A percentile compares a stretch with the other conserved stretches of the same genome.
Conservation (phyloP, 345 rosid species). For the Brassica rapa region DNA sequence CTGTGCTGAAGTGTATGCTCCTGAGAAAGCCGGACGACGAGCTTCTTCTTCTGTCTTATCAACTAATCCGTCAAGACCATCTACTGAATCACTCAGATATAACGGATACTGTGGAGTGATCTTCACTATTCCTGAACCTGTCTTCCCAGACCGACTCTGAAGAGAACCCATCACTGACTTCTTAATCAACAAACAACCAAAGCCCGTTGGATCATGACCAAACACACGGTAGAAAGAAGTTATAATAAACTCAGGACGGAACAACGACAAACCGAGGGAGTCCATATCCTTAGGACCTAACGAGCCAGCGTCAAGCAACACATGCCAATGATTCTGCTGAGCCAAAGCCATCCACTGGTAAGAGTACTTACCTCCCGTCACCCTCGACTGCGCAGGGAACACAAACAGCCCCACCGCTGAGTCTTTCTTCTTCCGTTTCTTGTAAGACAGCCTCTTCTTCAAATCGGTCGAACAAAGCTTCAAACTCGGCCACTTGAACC, state of each 20-base stretch:
- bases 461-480: conserved; percentile 83
- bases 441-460: conserved; percentile 67
- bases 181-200: conserved; percentile 92
- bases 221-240: conserved; percentile 94
- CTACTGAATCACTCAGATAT: conserved; percentile 84
- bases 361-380: conserved; percentile 90
- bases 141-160: conserved; percentile 83
- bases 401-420: conserved; percentile 85
- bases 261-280: conserved; percentile 89
- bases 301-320: conserved; percentile 96
- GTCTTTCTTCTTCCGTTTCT: conserved; percentile 81
- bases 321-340: conserved; percentile 98
- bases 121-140: conserved; percentile 99
- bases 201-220: conserved; percentile 94
- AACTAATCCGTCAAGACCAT: conserved; percentile 65
- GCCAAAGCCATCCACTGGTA: conserved; percentile 99
- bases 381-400: conserved; percentile 95
- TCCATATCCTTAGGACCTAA: conserved; percentile 99
- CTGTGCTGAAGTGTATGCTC: conserved; percentile 82
- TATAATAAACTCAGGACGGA: conserved; percentile 92
- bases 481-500: conserved; percentile 90
- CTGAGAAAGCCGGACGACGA: conserved; percentile 90
- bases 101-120: conserved; percentile 88
- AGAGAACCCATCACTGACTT: conserved; percentile 92
- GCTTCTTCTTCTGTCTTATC: conserved; percentile 48